Conservation (phyloP, 2,329 filamentous ascomycete genomes). For the Metarhizium rileyi region DNA sequence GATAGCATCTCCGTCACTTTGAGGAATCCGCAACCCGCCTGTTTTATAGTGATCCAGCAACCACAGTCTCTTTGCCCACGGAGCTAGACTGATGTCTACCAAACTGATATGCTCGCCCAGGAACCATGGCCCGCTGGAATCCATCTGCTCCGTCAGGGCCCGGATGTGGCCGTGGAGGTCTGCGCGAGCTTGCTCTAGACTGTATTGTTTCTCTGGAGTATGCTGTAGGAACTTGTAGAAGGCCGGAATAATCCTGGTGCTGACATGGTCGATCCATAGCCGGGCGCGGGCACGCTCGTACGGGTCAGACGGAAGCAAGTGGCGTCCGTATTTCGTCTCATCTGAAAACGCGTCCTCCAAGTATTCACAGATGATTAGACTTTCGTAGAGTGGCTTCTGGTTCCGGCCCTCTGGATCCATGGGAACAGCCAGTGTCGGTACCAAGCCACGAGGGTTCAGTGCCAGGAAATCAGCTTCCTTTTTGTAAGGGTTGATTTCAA, state of each 20-base stretch:
- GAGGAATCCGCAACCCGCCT: slow-evolving; percentile 38
- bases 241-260: slow-evolving; percentile 53
- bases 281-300: slow-evolving; percentile 57
- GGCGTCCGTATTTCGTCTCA: slow-evolving; percentile 28
- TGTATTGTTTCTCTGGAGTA: slow-evolving; percentile 37
- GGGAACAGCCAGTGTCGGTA: slow-evolving; percentile 56
- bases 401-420: slow-evolving; percentile 17
- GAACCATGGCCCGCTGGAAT: slow-evolving; percentile 51
- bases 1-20: slow-evolving; percentile 41
- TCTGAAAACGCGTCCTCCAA: slow-evolving; percentile 60
- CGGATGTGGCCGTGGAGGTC: slow-evolving; percentile 51
- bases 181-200: slow-evolving; percentile 41
- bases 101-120: slow-evolving; percentile 52
- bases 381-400: slow-evolving; percentile 60
- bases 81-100: slow-evolving; percentile 61
- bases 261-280: slow-evolving; percentile 68
- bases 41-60: slow-evolving; percentile 66
- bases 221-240: slow-evolving; percentile 57
- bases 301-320: slow-evolving; percentile 48
- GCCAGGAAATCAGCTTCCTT: slow-evolving; percentile 58
- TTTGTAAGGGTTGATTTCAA: slow-evolving; percentile 70
- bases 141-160: slow-evolving; percentile 53
- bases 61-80: slow-evolving; percentile 64
- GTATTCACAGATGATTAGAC: slow-evolving; percentile 63
- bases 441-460: slow-evolving; percentile 65